A percentile compares a stretch with the other conserved stretches of the same genome.
Evolutionary conservation across 1,284 basidiomycete species (phyloP).

Genomic region (Omphalotus olearius): DNA sequence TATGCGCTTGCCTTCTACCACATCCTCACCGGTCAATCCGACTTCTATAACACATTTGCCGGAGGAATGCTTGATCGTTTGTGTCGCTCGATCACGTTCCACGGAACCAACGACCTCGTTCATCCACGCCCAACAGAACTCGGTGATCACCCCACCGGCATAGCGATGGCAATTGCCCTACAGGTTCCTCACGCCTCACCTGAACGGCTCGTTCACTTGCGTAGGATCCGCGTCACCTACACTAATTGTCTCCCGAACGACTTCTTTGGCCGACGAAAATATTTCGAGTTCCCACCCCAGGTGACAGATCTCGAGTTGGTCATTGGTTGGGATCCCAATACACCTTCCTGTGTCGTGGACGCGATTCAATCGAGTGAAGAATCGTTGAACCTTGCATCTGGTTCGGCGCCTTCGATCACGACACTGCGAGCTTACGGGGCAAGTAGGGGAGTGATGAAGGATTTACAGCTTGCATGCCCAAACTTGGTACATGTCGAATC

Average conservation of each 20-base stretch:
- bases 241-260: slow-evolving; percentile 30
- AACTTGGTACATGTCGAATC: neutral
- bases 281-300: slow-evolving; percentile 27
- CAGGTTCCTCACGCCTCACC: slow-evolving; percentile 14
- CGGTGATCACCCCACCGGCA: slow-evolving; percentile 2
- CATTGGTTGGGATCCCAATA: slow-evolving; percentile 16
- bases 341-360: neutral
- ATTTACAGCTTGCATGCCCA: neutral
- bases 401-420: neutral
- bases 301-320: slow-evolving; percentile 27
- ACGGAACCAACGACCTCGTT: neutral
- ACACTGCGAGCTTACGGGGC: neutral
- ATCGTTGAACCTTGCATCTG: neutral
- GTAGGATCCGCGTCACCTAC: slow-evolving; percentile 28
- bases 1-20: neutral
- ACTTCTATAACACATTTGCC: neutral
- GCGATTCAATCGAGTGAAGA: neutral
- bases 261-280: slow-evolving; percentile 27
- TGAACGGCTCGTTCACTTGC: slow-evolving; percentile 29
- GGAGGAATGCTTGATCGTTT: neutral
- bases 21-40: neutral
- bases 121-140: neutral
- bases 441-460: neutral
- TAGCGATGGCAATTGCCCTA: neutral
- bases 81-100: neutral